phyloP scores from a whole-genome alignment of 352 stramenopile species.

The Phytophthora hibernalis region DNA sequence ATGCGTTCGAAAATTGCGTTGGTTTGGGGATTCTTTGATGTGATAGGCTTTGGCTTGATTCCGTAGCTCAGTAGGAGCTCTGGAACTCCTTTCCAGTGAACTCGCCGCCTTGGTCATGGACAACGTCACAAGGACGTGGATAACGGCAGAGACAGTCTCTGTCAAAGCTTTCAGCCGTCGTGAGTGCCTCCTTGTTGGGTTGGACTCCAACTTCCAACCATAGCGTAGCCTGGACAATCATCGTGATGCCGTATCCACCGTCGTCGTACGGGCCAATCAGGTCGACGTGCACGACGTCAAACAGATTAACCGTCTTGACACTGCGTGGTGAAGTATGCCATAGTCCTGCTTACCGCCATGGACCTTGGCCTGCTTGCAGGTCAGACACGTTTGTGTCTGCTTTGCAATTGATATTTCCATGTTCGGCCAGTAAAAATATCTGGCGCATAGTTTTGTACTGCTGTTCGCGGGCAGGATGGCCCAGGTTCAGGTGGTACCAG shows the following conservation, averaged over 20 bases:
- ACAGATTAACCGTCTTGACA: neutral
- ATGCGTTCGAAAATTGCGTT: neutral
- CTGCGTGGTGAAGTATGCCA: neutral
- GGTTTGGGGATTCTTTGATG: neutral
- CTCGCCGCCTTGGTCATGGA: neutral
- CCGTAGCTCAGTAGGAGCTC: neutral
- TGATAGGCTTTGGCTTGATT: neutral
- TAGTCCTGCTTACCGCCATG: slow-evolving; percentile 13
- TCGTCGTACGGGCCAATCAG: slow-evolving; percentile 4
- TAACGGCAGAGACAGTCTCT: neutral
- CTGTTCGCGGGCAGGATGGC: neutral
- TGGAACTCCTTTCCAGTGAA: neutral
- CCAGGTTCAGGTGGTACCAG: slow-evolving; percentile 1
- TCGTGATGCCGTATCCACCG: neutral
- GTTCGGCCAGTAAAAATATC: neutral
- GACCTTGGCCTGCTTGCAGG: neutral
- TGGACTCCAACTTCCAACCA: neutral
- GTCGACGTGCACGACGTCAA: slow-evolving; percentile 12
- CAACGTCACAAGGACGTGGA: neutral
- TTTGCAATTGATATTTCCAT: neutral
- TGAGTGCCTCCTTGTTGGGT: neutral
- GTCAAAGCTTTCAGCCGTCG: neutral
- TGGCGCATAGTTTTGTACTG: neutral
- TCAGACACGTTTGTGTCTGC: neutral
- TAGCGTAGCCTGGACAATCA: neutral